A percentile compares a stretch with the other conserved stretches of the same genome.
phyloP scores from a whole-genome alignment of 176 grass and related monocot species.

The Eremochloa ophiuroides region DNA sequence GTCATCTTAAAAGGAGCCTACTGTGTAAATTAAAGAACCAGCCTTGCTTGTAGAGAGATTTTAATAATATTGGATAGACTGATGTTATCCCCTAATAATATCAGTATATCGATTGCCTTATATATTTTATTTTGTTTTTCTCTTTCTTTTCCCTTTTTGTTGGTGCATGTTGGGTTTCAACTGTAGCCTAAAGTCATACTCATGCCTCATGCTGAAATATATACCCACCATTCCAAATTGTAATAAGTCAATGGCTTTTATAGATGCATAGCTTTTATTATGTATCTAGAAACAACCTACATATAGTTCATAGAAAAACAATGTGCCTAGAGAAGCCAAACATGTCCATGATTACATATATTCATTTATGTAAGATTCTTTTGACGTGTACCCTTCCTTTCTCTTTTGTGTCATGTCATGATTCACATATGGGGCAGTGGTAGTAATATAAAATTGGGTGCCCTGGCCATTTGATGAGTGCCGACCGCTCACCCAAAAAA shows the following conservation, averaged over 20 bases:
- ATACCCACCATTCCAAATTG: background rate
- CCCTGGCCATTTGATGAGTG: background rate
- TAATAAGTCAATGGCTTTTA: background rate
- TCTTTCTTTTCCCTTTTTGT: no score
- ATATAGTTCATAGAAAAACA: background rate
- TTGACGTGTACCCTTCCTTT: background rate
- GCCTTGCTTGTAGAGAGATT: background rate
- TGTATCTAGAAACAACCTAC: background rate
- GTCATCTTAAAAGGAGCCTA: background rate
- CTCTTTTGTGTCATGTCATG: background rate
- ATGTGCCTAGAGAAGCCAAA: background rate
- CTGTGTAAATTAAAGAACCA: background rate
- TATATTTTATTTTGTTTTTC: no score
- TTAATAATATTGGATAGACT: background rate
- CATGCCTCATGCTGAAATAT: background rate
- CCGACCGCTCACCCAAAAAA: background rate
- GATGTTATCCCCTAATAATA: background rate
- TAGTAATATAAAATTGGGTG: background rate
- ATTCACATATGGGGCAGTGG: conserved; percentile 2
- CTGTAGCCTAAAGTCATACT: background rate
- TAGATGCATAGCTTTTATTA: background rate
- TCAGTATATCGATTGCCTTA: no score
- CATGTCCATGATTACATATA: background rate
- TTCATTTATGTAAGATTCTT: conserved; percentile 22
- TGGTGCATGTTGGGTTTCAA: no score